Base-by-base conservation (phyloP, 1,284 basidiomycete genomes). In the Cutaneotrichosporon mucoides region DNA sequence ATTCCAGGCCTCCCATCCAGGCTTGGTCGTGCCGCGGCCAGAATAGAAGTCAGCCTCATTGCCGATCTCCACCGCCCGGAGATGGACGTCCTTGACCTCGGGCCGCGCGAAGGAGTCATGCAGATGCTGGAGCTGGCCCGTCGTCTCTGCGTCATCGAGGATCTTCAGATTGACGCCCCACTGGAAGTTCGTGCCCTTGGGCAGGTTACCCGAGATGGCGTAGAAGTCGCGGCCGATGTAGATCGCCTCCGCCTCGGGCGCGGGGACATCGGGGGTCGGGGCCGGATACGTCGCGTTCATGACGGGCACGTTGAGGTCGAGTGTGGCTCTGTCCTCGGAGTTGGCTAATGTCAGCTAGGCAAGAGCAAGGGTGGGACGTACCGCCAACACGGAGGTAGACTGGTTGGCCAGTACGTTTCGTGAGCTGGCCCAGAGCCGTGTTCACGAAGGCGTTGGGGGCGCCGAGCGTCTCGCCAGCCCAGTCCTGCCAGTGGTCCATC, bases 101-200 rank as follows among this genome's bases (percentile, higher is more conserved):
- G 11, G 7, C 24, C 42, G 54, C 5, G 7, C 16, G 50, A 66
- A 69, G 12, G 59, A 57, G 9, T 63, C 63, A 6, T 51, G 37
- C 59, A 88, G 82, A 0, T 84, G 82, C 56, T 79, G 75, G 0
- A 84, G 82, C 75, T 86, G 82, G n/a, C 85, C 81, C 50, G 82
- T 81, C 0, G 82, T 83, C 45, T 84, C 82, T 38, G 84, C 85
- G 56, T 84, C 60, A 66, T 87, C 86, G 59, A 82, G 76, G 38
- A 76, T 67, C 42, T 53, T 53, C 24, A 88, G 73, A 70, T 88
- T 87, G 56, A 88, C 79, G n/a, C 86, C 87, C 84, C 84, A 88
- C 80, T 84, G 63, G 86, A 84, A 65, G 80, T 81, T 2, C 8
- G 68, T 70, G 8, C 62, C 63, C 11, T 51, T 45, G 36, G 84